phyloP scores from a whole-genome alignment of 73 alveolate genomes.

The Paramecium tetraurelia region DNA sequence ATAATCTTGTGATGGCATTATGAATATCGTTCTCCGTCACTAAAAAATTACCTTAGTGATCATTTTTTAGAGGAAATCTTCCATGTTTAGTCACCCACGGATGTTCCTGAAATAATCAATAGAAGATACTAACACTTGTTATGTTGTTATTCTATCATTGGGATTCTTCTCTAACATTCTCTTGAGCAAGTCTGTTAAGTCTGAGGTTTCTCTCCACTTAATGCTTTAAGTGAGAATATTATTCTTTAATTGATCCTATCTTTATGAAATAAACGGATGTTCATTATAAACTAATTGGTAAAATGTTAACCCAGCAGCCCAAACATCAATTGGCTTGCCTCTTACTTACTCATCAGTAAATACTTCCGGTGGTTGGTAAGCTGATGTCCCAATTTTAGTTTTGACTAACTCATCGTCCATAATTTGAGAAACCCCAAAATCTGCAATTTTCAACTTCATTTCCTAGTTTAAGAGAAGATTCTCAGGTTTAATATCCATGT shows the following conservation, averaged over 20 bases:
- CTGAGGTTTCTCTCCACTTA: not conserved
- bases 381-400: slow-evolving; percentile 64
- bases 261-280: slow-evolving; percentile 52
- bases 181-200: not conserved
- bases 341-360: not conserved
- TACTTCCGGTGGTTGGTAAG: slow-evolving; percentile 66
- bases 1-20: not conserved
- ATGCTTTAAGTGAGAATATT: not conserved
- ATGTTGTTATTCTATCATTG: not conserved
- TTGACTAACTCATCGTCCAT: slow-evolving; percentile 57
- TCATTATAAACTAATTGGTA: slow-evolving; percentile 10
- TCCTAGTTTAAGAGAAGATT: slow-evolving; percentile 49
- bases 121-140: not conserved
- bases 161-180: slow-evolving; percentile 42
- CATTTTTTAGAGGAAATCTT: not conserved
- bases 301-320: slow-evolving; percentile 69
- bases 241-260: slow-evolving; percentile 5
- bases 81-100: slow-evolving; percentile 20
- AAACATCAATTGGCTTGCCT: slow-evolving; percentile 61
- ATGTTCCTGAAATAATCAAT: not conserved
- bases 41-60: not conserved
- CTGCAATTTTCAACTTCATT: slow-evolving; percentile 57
- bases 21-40: not conserved
- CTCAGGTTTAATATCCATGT: slow-evolving; percentile 69
- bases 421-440: slow-evolving; percentile 62